Evolutionary conservation across 2,329 filamentous ascomycete genomes (phyloP), one percentile per base, ranked within the genome.

Genomic region (Ophiosphaerella narmari): DNA sequence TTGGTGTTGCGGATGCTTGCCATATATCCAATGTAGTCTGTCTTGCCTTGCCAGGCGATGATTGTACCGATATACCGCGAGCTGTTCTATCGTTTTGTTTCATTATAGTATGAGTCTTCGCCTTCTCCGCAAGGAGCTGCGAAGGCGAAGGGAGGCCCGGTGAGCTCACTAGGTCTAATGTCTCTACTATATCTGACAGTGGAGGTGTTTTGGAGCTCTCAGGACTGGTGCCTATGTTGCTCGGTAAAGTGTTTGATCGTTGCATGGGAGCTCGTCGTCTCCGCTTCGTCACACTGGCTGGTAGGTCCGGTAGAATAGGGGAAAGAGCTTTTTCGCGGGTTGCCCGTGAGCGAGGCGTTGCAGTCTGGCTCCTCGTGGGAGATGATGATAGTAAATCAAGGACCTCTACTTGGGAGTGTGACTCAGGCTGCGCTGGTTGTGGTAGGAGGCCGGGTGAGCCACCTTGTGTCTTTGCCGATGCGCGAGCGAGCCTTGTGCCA

Each of bases 21-120:
- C 67, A 71, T 42, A 54, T 43, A 51, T 72, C 70, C 11, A 72
- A 42, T 3, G 67, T 72, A 6, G 65, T 62, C 41, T 72, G 70
- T 16, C 46, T 65, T 1, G 52, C 55, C 13, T 62, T 65, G 9
- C 42, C 54, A 9, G 65, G 61, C 0, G 60, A 62, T 1, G 56
- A 33, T n/a, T 52, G 24, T 14, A 65, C 45, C n/a, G 57, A 64
- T 11, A 39, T 26, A 14, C 50, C 56, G 6, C 51, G 60, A 14
- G 34, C 31, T 21, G 46, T 14, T 43, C 53, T 56, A 4, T 48
- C 40, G 7, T 16, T 38, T 13, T 45, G 39, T 21, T 39, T 49
- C 23, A 52, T 55, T 2, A 36, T 37, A n/a, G 31, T 36, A 33
- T 39, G 52, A 16, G 50, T 66, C 24, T 41, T 65, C 2, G 59